Evolutionary conservation across 148 eudicot species (phyloP).

Genomic region (Pouteria glomerata): DNA sequence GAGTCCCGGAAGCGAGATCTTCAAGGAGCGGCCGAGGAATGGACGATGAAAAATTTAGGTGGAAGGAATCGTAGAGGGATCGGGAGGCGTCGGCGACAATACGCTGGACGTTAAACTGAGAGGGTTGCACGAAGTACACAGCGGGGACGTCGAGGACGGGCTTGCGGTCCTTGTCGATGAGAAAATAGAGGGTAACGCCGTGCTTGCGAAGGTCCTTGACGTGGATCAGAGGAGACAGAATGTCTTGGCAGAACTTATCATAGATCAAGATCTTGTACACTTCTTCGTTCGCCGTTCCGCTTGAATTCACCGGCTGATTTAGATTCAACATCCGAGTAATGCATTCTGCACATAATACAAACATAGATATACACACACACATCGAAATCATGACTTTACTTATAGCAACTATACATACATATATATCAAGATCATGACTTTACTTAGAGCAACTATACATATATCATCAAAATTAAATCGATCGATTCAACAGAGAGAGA

Average conservation of each 20-base stretch:
- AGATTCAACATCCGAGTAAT: constrained; percentile 86
- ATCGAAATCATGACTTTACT: background rate
- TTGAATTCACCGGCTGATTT: constrained; percentile 70
- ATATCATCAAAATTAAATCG: background rate
- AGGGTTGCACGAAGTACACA: constrained; percentile 74
- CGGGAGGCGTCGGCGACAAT: constrained; percentile 54
- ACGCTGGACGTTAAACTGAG: constrained; percentile 49
- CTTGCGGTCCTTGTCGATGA: constrained; percentile 79
- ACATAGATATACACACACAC: background rate
- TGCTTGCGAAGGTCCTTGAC: constrained; percentile 93
- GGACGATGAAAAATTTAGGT: constrained; percentile 82
- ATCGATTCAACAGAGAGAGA: background rate
- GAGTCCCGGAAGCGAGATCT: constrained; percentile 67
- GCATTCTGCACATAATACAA: constrained; percentile 47
- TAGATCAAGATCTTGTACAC: constrained; percentile 94
- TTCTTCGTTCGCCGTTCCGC: constrained; percentile 76
- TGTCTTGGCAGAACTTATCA: constrained; percentile 75
- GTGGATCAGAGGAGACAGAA: constrained; percentile 86
- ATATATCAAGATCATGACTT: background rate
- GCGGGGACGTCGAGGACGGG: constrained; percentile 93
- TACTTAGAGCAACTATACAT: background rate
- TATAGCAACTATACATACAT: background rate
- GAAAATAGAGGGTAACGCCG: constrained; percentile 87
- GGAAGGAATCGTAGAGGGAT: constrained; percentile 69
- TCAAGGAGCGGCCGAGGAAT: constrained; percentile 72